Base-by-base conservation (phyloP, 2,329 filamentous ascomycete genomes). In the Cladosporium phlei region DNA sequence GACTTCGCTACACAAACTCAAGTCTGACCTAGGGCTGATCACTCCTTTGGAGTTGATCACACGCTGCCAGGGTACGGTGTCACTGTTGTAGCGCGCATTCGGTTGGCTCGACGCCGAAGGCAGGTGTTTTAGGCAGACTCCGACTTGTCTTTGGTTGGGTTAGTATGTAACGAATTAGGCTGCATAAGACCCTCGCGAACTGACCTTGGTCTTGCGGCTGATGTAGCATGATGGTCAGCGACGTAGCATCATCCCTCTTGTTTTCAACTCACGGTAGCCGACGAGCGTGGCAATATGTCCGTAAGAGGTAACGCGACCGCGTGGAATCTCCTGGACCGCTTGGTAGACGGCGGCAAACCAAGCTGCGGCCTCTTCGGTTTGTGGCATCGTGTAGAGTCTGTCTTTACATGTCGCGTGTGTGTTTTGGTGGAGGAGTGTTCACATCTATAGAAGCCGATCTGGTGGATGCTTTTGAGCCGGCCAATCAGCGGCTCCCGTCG, bases 61-160 rank as follows among this genome's bases (percentile, higher is more conserved):
- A 48, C 93, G 76, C 71, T 97, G 91, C 91, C 91, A 97, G 0
- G 91, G 91, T 3, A 97, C 91, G 54, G 85, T 96, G 19, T 72
- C 73, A 49, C 77, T 73, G 65, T 95, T 84, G 69, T 85, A 94
- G 48, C 70, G 65, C 44, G 66, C 60, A 52, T 72, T 67, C 38
- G 63, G 62, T 48, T 66, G 64, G 34, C 66, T 59, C 8, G 54
- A 38, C 49, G 56, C 64, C 67, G 73, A 46, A 63, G 89, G 79
- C 10, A 97, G 80, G 63, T 95, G 84, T 65, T 95, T 96, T 20
- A 97, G 78, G 66, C 86, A 94, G 37, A 93, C 76, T 44, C 91
- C 91, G 5, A 97, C 90, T 69, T 97, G 91, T 48, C 90, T 56
- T 48, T 10, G 4, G n/a, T 14, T 14, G n/a, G 50, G 48, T 46